phyloP scores from a whole-genome alignment of 805 yeast species.

The Phaffomyces opuntiae region DNA sequence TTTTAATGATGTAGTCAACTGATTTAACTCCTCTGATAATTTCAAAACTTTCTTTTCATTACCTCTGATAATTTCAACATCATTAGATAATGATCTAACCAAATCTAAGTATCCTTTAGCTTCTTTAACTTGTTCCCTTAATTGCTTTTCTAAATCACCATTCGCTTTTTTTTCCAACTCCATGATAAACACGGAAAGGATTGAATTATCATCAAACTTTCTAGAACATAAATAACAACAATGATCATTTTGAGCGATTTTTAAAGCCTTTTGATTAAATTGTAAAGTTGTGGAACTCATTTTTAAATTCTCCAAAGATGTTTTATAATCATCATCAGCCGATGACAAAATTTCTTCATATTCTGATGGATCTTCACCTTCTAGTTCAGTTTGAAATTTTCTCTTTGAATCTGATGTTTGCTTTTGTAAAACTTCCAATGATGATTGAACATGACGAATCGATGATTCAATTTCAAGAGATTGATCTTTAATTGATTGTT shows the following conservation, averaged over 20 bases:
- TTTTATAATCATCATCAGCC: slow-evolving; percentile 54
- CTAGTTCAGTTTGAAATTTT: slow-evolving; percentile 17
- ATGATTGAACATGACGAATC: slow-evolving; percentile 12
- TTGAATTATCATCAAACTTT: slow-evolving; percentile 40
- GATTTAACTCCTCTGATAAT: slow-evolving; percentile 10
- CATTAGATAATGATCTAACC: slow-evolving; percentile 23
- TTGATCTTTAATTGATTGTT: slow-evolving; percentile 10
- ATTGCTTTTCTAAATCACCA: slow-evolving; percentile 25
- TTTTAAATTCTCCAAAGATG: slow-evolving; percentile 58
- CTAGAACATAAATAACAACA: slow-evolving; percentile 72
- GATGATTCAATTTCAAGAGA: slow-evolving; percentile 16
- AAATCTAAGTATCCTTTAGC: slow-evolving; percentile 25
- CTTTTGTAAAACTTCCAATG: slow-evolving; percentile 2
- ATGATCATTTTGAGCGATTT: slow-evolving; percentile 47
- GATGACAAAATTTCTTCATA: slow-evolving; percentile 46
- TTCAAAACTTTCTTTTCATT: slow-evolving; percentile 8
- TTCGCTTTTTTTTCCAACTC: slow-evolving; percentile 27
- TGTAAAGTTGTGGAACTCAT: slow-evolving; percentile 61
- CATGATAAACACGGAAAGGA: slow-evolving; percentile 19
- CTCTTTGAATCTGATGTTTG: slow-evolving; percentile 7
- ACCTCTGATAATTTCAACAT: slow-evolving; percentile 18
- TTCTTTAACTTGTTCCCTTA: slow-evolving; percentile 27
- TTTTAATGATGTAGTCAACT: slow-evolving; percentile 11
- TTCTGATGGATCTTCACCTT: slow-evolving; percentile 35
- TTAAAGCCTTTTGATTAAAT: slow-evolving; percentile 65